Percentiles rank a stretch among this genome's conserved stretches.
phyloP scores from a whole-genome alignment of 2,329 filamentous ascomycete genomes.

The Dothistroma septosporum region DNA sequence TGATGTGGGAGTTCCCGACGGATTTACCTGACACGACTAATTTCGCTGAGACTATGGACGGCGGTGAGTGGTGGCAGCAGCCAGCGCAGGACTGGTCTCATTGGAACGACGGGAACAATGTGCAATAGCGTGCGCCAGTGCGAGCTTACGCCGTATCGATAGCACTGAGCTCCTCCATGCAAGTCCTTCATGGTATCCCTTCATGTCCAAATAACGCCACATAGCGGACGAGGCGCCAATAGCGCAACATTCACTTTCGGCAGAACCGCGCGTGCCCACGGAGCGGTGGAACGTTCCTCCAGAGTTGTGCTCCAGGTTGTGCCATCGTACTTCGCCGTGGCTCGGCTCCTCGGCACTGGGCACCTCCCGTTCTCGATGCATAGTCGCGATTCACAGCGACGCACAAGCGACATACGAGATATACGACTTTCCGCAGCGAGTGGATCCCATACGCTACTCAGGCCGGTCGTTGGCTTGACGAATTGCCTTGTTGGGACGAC shows the following conservation, averaged over 20 bases:
- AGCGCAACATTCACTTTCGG: not conserved
- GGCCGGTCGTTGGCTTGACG: not conserved
- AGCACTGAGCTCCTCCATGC: no score
- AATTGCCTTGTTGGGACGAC: not conserved
- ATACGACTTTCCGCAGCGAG: not conserved
- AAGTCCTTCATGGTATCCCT: no score
- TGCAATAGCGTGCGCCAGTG: not conserved
- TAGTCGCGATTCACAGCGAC: not conserved
- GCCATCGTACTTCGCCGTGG: not conserved
- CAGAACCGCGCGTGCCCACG: not conserved
- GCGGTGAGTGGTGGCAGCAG: slow-evolving; percentile 18
- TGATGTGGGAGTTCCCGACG: slow-evolving; percentile 24
- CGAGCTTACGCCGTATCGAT: no score
- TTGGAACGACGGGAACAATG: slow-evolving; percentile 9
- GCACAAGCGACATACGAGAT: not conserved
- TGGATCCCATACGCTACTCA: not conserved
- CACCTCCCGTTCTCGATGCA: not conserved
- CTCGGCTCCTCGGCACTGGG: not conserved
- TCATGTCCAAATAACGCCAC: not conserved
- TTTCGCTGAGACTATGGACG: slow-evolving; percentile 8
- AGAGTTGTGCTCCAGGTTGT: not conserved
- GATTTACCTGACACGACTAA: slow-evolving; percentile 15
- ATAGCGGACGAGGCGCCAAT: not conserved
- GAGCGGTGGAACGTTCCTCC: not conserved
- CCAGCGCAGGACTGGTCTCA: slow-evolving; percentile 15